Evolutionary conservation across 371 early-diverging fungal species (phyloP), one percentile per base, ranked within the genome.

Genomic region (Mortierella sp.): DNA sequence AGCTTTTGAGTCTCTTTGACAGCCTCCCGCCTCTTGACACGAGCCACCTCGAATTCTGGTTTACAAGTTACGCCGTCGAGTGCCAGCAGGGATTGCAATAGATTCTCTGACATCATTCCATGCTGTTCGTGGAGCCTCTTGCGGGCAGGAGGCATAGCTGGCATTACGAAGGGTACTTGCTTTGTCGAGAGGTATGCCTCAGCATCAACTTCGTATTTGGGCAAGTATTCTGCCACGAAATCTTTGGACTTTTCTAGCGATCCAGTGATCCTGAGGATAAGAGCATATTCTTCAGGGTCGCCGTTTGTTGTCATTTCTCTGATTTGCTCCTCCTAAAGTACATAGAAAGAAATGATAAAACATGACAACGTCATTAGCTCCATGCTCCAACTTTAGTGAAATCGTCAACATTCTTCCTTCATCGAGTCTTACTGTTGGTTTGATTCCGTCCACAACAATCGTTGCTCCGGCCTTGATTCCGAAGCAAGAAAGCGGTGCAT

Each of bases 41-140:
- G 75, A 22, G 92, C 92, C 0, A 89, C 85, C 54, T 88, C 87
- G 78, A 90, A 92, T 4, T 84, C 88, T 47, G 83, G 77, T 30
- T 88, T 86, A 51, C 90, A 90, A 43, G 86, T 89, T 3, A 92
- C 88, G 1, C 87, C 85, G 69, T 92, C 92, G 57, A 92, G 75
- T 5, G 77, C 78, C 47, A 92, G 83, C 57, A 92, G 64, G 5
- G 87, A 83, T 71, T 90, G 91, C 85, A 92, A 84, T 43, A 92
- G 72, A 61, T 75, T 84, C 77, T 92, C 92, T 1, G 91, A 89
- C 58, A 90, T 60, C 62, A 77, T 86, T n/a, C 87, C 85, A 28
- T 89, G 90, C n/a, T 73, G 77, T 43, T 92, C 92, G 35, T 87
- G 83, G 35, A 90, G 60, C 24, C 57, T 84, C 74, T 89, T 89